A percentile compares a stretch with the other conserved stretches of the same genome.
Conservation (phyloP, 2,329 filamentous ascomycete genomes). For the Nemania abortiva region DNA sequence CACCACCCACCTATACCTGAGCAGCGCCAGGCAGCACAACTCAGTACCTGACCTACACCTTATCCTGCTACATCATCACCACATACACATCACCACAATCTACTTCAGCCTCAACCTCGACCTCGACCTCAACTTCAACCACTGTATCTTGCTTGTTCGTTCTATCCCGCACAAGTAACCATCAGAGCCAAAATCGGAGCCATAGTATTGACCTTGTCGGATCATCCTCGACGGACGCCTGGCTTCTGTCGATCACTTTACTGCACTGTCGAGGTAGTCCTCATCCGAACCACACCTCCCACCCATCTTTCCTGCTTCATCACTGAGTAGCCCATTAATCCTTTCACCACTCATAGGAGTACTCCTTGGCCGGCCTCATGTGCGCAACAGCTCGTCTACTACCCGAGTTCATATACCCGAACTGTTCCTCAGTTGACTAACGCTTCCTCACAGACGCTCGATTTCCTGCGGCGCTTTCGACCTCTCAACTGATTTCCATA, state of each 20-base stretch:
- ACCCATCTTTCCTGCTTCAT: neutral
- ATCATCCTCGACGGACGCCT: neutral
- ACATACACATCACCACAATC: neutral
- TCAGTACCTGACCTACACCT: slow-evolving; percentile 20
- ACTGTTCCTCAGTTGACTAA: slow-evolving; percentile 16
- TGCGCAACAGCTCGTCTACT: slow-evolving; percentile 4
- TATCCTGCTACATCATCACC: slow-evolving; percentile 19
- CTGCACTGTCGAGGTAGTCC: neutral
- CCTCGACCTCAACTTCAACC: neutral
- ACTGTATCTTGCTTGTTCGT: neutral
- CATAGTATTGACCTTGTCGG: slow-evolving; percentile 4
- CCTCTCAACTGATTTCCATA: slow-evolving; percentile 12
- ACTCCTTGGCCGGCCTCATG: neutral
- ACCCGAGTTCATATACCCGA: neutral
- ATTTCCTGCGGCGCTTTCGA: slow-evolving; percentile 4
- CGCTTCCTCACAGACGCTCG: slow-evolving; percentile 6
- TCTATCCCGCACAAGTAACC: slow-evolving; percentile 7
- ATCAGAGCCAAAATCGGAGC: neutral
- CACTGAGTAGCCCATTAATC: neutral
- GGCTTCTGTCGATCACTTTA: neutral
- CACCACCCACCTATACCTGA: neutral
- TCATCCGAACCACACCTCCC: slow-evolving; percentile 15
- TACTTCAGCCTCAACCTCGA: neutral
- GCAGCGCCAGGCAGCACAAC: slow-evolving; percentile 35
- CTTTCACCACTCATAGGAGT: neutral